Conservation (phyloP, 2,329 filamentous ascomycete species). For the Phialemoniopsis sp. region DNA sequence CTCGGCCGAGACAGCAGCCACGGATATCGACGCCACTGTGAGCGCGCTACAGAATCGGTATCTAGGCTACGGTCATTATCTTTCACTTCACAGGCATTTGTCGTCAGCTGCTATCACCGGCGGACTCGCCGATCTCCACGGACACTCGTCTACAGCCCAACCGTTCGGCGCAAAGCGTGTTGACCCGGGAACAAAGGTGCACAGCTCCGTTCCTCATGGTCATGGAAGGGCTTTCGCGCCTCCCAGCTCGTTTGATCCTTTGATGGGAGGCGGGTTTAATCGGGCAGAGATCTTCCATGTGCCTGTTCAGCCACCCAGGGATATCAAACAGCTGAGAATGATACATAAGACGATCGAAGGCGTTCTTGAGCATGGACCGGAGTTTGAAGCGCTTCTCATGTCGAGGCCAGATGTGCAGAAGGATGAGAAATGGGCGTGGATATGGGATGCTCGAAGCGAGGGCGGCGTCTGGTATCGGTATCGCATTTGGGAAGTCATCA, state of each 20-base stretch:
- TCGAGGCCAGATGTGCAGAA: conserved; percentile 74
- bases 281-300: conserved; percentile 56
- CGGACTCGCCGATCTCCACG: conserved; percentile 28
- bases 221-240: conserved; percentile 69
- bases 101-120: conserved; percentile 66
- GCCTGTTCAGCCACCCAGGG: conserved; percentile 69
- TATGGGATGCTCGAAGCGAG: conserved; percentile 79
- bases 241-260: conserved; percentile 60
- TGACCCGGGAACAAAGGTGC: conserved; percentile 18
- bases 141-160: conserved; percentile 45
- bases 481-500: conserved; percentile 84
- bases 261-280: conserved; percentile 32
- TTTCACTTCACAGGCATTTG: conserved; percentile 76
- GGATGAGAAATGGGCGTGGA: conserved; percentile 89
- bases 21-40: conserved; percentile 78
- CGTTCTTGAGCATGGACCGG: conserved; percentile 73
- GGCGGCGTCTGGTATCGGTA: conserved; percentile 91
- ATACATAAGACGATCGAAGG: conserved; percentile 87
- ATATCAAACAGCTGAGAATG: conserved; percentile 73
- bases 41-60: conserved; percentile 79
- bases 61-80: conserved; percentile 77
- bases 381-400: conserved; percentile 93
- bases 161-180: conserved; percentile 76
- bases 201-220: conserved; percentile 27
- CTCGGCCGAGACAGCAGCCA: conserved; percentile 73